These are phyloP conservation scores for Diaporthe sp. DNA, from an alignment of 2,329 filamentous ascomycete species.

Conservation along the genomic window DNA sequence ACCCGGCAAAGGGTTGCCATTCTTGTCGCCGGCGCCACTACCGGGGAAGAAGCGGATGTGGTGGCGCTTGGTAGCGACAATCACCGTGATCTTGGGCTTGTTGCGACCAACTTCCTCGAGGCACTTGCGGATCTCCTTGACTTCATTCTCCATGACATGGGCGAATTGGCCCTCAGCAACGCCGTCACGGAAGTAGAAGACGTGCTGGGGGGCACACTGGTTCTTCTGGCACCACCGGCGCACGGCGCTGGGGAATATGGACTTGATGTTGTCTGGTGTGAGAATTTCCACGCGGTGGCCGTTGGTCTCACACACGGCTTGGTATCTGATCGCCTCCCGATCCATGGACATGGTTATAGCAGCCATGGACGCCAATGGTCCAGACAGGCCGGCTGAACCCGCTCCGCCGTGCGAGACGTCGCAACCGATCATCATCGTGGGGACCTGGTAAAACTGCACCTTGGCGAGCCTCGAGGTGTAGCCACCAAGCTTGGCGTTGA, in stretches of 20 bases:
- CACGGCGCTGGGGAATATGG: constrained; percentile 75
- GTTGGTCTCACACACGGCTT: constrained; percentile 85
- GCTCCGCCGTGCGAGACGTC: constrained; percentile 90
- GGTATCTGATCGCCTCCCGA: constrained; percentile 78
- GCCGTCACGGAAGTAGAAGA: constrained; percentile 95
- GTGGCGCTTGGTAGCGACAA: constrained; percentile 93
- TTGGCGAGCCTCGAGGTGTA: constrained; percentile 69
- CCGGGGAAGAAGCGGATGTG: constrained; percentile 93
- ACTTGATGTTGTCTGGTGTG: constrained; percentile 72
- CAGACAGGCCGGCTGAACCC: constrained; percentile 64
- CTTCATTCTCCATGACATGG: constrained; percentile 84
- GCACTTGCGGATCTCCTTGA: constrained; percentile 75
- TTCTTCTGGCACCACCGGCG: constrained; percentile 73
- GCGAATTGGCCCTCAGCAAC: constrained; percentile 89
- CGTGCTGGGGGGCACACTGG: constrained; percentile 73
- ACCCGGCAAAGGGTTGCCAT: constrained; percentile 86
- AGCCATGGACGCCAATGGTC: constrained; percentile 75
- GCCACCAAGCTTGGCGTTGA: constrained; percentile 95
- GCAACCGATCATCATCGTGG: constrained; percentile 89
- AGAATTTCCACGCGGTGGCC: constrained; percentile 87
- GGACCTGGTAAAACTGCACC: constrained; percentile 59
- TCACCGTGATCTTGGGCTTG: constrained; percentile 80
- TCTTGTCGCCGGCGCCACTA: constrained; percentile 72
- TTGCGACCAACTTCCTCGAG: constrained; percentile 58
- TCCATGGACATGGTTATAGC: constrained; percentile 90